Evolutionary conservation across 2,329 filamentous ascomycete species (phyloP).

Genomic region (Curvularia lunata): DNA sequence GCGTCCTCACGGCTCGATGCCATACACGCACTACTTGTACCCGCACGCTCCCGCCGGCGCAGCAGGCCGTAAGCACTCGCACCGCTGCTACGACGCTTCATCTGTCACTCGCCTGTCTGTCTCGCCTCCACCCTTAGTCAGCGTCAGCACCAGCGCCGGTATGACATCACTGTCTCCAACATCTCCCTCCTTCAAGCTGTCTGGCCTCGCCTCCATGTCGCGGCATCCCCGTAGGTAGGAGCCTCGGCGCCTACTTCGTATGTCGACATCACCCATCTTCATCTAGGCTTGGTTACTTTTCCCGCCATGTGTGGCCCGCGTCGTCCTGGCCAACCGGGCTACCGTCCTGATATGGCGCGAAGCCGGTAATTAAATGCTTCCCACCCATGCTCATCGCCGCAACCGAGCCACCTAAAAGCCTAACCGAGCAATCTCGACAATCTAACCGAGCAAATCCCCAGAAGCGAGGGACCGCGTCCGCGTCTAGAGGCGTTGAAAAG

Average conservation of each 20-base stretch:
- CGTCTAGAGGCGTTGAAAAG: not conserved
- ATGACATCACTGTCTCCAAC: not conserved
- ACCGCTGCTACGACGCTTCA: not conserved
- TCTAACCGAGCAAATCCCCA: not conserved
- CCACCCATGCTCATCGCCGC: not conserved
- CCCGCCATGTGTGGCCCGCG: not conserved
- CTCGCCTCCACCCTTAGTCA: not conserved
- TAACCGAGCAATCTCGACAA: not conserved
- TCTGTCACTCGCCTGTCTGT: not conserved
- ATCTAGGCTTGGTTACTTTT: not conserved
- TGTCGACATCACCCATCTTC: not conserved
- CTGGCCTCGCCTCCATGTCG: not conserved
- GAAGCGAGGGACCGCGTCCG: not conserved
- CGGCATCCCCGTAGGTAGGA: not conserved
- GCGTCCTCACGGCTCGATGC: not conserved
- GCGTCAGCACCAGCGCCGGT: not conserved
- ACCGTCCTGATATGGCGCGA: not conserved
- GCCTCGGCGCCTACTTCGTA: not conserved
- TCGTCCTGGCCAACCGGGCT: not conserved
- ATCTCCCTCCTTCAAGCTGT: not conserved
- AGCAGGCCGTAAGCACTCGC: not conserved
- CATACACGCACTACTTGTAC: not conserved
- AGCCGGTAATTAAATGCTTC: not conserved
- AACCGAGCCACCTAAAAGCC: not conserved
- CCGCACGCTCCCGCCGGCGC: not conserved